Conservation (phyloP, 305 asterid species). For the Lippia alba region DNA sequence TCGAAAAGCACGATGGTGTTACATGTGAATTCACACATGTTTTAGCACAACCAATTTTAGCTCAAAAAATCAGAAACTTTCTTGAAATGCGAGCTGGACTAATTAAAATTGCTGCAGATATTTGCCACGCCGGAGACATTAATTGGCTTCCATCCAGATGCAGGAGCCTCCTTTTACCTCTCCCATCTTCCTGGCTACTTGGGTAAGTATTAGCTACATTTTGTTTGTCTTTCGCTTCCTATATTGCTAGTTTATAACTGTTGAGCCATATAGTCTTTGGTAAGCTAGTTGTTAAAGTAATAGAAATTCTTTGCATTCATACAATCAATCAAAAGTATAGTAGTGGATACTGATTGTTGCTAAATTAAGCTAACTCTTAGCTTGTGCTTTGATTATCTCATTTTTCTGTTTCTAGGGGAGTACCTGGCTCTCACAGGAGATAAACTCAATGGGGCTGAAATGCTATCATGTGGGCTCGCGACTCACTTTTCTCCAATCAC, state of each 20-base stretch:
- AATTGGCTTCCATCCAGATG: constrained; percentile 99
- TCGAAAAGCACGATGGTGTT: neutral
- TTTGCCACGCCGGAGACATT: constrained; percentile 93
- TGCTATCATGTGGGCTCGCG: constrained; percentile 97
- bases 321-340: neutral
- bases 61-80: constrained; percentile 1
- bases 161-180: constrained; percentile 95
- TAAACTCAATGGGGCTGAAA: constrained; percentile 83
- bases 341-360: neutral
- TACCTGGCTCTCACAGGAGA: constrained; percentile 93
- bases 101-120: constrained; percentile 54
- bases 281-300: constrained; percentile 23
- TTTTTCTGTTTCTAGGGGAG: constrained; percentile 68
- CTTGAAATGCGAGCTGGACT: constrained; percentile 17
- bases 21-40: neutral
- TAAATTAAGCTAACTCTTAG: neutral
- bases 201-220: constrained; percentile 49
- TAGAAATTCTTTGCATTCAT: constrained; percentile 13
- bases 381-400: constrained; percentile 11
- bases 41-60: neutral
- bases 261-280: constrained; percentile 5
- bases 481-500: constrained; percentile 67
- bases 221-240: neutral
- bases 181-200: constrained; percentile 93
- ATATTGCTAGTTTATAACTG: neutral